Conservation (phyloP, 2,329 filamentous ascomycete species). For the Apiospora saccharicola region DNA sequence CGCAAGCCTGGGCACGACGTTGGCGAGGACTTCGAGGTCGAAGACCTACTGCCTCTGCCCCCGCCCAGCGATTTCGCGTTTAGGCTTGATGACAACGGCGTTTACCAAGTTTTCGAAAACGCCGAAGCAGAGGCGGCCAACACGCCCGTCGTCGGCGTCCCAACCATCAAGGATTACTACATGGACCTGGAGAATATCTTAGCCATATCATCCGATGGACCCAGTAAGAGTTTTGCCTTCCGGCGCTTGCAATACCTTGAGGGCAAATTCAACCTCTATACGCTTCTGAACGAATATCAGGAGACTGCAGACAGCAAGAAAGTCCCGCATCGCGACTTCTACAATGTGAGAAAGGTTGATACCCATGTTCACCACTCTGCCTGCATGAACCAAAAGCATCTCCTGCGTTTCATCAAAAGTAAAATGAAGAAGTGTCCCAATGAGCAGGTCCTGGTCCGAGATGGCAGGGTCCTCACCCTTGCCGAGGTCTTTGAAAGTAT, state of each 20-base stretch:
- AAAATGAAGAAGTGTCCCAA: conserved; percentile 99
- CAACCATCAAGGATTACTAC: conserved; percentile 93
- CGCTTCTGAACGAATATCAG: conserved; percentile 93
- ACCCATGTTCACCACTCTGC: conserved; percentile 99
- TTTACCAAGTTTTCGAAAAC: conserved; percentile 91
- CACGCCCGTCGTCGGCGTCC: conserved; percentile 80
- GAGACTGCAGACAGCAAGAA: conserved; percentile 98
- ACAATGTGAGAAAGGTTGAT: conserved; percentile 98
- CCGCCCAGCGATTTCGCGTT: conserved; percentile 75
- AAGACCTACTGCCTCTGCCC: conserved; percentile 79
- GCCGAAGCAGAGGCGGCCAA: conserved; percentile 66
- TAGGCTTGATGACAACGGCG: conserved; percentile 80
- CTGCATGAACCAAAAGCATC: conserved; percentile 99
- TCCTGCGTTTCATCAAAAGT: conserved; percentile 98
- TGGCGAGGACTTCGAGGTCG: conserved; percentile 88
- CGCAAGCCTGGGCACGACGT: conserved; percentile 90
- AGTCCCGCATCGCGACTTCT: conserved; percentile 97
- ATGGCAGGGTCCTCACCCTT: conserved; percentile 90
- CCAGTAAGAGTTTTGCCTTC: conserved; percentile 96
- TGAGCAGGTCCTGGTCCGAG: conserved; percentile 90
- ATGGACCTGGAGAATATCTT: conserved; percentile 90
- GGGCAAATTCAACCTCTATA: conserved; percentile 95
- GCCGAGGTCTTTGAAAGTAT: conserved; percentile 97
- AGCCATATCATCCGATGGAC: conserved; percentile 91
- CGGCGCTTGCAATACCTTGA: conserved; percentile 93